Conservation (phyloP, 768 basidiomycete genomes). For the Lyophyllum atratum region DNA sequence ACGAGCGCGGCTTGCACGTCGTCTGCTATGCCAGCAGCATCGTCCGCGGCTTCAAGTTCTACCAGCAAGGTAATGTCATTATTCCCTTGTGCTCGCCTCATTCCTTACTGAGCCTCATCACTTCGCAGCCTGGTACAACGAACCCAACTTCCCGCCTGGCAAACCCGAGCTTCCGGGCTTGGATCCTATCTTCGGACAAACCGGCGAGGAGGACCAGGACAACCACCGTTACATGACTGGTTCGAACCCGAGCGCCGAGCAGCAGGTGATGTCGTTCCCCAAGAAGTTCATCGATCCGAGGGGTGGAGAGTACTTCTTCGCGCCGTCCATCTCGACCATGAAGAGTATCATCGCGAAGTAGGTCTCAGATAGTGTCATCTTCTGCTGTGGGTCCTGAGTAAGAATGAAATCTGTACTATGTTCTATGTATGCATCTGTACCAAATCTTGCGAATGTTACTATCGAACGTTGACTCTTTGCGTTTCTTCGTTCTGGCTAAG, state of each 20-base stretch:
- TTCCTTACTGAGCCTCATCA: neutral
- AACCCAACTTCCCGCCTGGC: slow-evolving; percentile 13
- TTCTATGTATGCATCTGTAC: too few species aligned
- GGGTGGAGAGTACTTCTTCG: slow-evolving; percentile 29
- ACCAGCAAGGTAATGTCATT: slow-evolving; percentile 8
- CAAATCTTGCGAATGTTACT: too few species aligned
- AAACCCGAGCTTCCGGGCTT: slow-evolving; percentile 14
- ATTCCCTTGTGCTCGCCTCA: neutral
- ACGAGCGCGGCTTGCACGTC: slow-evolving; percentile 13
- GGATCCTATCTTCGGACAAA: slow-evolving; percentile 18
- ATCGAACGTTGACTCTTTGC: too few species aligned
- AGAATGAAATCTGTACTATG: neutral
- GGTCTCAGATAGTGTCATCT: neutral
- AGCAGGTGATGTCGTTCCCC: slow-evolving; percentile 11
- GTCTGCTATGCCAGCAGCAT: slow-evolving; percentile 20
- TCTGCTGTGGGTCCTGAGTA: too few species aligned
- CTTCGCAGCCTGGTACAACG: slow-evolving; percentile 13
- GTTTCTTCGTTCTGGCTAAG: too few species aligned
- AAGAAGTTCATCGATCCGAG: slow-evolving; percentile 13
- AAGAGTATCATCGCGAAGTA: slow-evolving; percentile 1
- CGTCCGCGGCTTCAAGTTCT: slow-evolving; percentile 17
- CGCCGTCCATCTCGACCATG: slow-evolving; percentile 23
- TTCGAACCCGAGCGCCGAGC: slow-evolving; percentile 5
- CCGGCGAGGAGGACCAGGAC: slow-evolving; percentile 1
- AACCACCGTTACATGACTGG: slow-evolving; percentile 13